Conservation (phyloP, 495 filamentous ascomycete genomes). For the Parachaetomium inaequale region DNA sequence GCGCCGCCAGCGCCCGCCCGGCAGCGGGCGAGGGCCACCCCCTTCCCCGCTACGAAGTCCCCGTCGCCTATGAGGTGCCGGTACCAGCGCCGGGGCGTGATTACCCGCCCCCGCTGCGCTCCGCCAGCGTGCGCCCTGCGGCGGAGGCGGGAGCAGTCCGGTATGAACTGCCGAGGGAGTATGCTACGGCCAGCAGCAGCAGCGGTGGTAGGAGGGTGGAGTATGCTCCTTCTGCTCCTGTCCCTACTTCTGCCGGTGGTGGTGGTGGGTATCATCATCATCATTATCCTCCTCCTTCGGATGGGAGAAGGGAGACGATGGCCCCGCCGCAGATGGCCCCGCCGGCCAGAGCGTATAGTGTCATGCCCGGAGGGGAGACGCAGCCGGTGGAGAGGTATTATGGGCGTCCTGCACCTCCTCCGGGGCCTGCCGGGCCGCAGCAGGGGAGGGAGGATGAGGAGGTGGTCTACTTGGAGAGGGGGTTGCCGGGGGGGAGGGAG, state of each 20-base stretch:
- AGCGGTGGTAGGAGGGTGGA: conserved; percentile 34
- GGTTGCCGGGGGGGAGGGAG: conserved; percentile 30
- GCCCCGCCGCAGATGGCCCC: conserved; percentile 25
- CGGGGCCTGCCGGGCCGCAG: too few relatives aligned
- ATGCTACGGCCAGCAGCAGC: conserved; percentile 9
- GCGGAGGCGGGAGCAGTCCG: conserved; percentile 4
- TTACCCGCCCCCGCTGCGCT: conserved; percentile 25
- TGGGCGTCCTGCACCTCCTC: conserved; percentile 17
- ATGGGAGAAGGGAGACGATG: conserved; percentile 34
- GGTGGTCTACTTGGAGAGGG: conserved; percentile 45
- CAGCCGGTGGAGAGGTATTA: conserved; percentile 31
- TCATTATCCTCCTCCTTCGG: conserved; percentile 34
- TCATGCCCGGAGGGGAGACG: conserved; percentile 30
- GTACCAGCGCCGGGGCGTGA: conserved; percentile 14
- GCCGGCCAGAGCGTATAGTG: conserved; percentile 41
- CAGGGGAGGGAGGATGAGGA: conserved; percentile 38
- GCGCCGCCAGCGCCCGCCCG: conserved; percentile 56
- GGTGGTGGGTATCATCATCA: conserved; percentile 32
- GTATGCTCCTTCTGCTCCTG: conserved; percentile 29
- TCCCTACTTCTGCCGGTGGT: too few relatives aligned
- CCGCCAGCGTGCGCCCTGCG: conserved; percentile 29
- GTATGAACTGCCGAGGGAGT: conserved; percentile 27
- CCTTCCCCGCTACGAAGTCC: conserved; percentile 49
- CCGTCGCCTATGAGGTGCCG: conserved; percentile 32
- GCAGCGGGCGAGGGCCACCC: not conserved